Evolutionary conservation across 139 green algal species (phyloP), one percentile per base, ranked within the genome.

Genomic region (Tetradesmus obliquus): DNA sequence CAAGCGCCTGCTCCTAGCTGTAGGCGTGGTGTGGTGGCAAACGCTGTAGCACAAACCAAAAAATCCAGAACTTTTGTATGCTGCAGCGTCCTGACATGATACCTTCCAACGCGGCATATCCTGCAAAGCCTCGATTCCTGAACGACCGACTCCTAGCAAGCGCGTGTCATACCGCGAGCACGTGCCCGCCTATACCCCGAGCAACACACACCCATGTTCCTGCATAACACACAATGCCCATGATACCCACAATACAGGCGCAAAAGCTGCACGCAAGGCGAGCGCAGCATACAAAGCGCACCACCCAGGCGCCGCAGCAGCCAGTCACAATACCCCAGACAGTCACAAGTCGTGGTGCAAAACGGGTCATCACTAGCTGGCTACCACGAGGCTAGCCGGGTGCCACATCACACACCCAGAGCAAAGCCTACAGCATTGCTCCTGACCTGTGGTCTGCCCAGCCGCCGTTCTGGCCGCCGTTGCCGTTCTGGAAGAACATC

Each of bases 401-500:
- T 55, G 76, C 76, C n/a, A 82, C 53, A 53, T 32, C 20, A 82
- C 76, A 22, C 22, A 9, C 76, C n/a, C 76, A 82, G 76, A 51
- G 76, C n/a, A 15, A 5, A 82, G 24, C n/a, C 54, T 6, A 82
- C 20, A 81, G 86, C 54, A 45, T 66, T 54, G 69, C 45, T 54
- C 53, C 86, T 83, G 86, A 90, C 60, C 90, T 86, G 71, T 86
- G 90, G 72, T 92, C 90, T 20, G 55, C 66, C 89, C 89, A 92
- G 81, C 22, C 69, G 71, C 62, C 69, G 53, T 82, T 81, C 66
- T 88, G 79, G 19, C 12, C 62, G 9, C 60, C 55, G 54, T 20
- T 60, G 45, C 81, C 72, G 76, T 81, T 79, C 53, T 86, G 83
- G 83, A 89, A 90, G 55, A 90, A 90, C 66, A 92, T 82, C 82